Base-by-base conservation (phyloP, 441 rosid species). In the Eutrema salsugineum region DNA sequence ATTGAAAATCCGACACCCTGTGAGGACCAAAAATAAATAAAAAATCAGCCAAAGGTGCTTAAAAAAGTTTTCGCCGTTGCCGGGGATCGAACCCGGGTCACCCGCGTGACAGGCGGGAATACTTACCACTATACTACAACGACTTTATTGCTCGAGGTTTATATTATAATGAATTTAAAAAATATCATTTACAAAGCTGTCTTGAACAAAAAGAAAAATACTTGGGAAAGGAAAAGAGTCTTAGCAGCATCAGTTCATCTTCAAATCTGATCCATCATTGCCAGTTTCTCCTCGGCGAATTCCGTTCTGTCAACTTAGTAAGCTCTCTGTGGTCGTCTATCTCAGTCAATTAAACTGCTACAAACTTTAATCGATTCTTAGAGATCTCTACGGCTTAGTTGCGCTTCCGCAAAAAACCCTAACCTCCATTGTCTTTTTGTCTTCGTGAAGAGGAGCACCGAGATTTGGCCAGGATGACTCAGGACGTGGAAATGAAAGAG, bases 11-110 rank as follows among this genome's bases (percentile, higher is more conserved):
- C 30, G 6, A 28, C 30, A 24, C 3, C 27, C 3, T 24, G 1
- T 24, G 33, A 30, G 8, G 8, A 1, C 33, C 2, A 32, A 32
- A 32, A 32, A 6, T 1, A 32, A 32, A 30, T 5, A 6, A 6
- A 6, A 38, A 38, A 11, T 32, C 27, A 22, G 27, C 10, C 10
- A 33, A 33, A 32, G 1, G 7, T 28, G 5, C 5, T 30, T 6
- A 5, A 47, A 22, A 55, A 5, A 6, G 0, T 14, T 1, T 1
- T 2, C 90, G 88, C 89, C 93, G 89, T 83, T 89, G 90, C 90
- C 91, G 86, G 93, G 89, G 84, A 87, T 88, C 87, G 91, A 91
- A 91, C 95, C 91, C 93, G 91, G 94, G 90, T 94, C 90, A 49
- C 91, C 92, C 84, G 88, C 79, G 96, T 84, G 93, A 88, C 91